Evolutionary conservation across 768 basidiomycete genomes (phyloP).

Genomic region (Piloderma croceum): DNA sequence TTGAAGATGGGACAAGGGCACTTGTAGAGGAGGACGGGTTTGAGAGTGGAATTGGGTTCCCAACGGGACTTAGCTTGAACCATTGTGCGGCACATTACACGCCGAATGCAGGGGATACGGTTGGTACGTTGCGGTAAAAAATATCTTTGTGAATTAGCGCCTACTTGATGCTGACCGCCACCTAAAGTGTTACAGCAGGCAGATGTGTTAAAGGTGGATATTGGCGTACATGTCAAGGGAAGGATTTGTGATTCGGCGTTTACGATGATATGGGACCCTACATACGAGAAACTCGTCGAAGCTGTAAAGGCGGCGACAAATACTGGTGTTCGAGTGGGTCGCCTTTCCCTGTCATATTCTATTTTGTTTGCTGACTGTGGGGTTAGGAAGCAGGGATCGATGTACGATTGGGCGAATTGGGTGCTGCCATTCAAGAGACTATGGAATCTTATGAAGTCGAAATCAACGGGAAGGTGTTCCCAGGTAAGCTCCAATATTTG

Average conservation of each 20-base stretch:
- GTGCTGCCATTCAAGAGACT: conserved; percentile 89
- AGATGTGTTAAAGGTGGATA: conserved; percentile 94
- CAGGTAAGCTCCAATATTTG: conserved; percentile 59
- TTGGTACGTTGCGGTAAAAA: conserved; percentile 44
- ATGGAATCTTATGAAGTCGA: conserved; percentile 99
- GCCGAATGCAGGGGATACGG: conserved; percentile 89
- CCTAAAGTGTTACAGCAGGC: conserved; percentile 66
- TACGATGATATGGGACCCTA: conserved; percentile 83
- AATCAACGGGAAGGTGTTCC: conserved; percentile 75
- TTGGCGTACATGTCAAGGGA: conserved; percentile 97
- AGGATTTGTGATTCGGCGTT: conserved; percentile 94
- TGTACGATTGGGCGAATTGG: conserved; percentile 87
- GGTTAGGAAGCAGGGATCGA: conserved; percentile 99
- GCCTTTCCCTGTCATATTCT: too few species aligned
- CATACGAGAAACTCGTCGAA: conserved; percentile 82
- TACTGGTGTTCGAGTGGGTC: conserved; percentile 86
- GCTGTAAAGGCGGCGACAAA: conserved; percentile 94
- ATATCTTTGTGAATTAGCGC: neutral
- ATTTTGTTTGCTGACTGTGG: too few species aligned
- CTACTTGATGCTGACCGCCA: neutral
- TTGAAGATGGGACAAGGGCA: conserved; percentile 88
- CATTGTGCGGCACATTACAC: conserved; percentile 95
- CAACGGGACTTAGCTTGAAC: conserved; percentile 91
- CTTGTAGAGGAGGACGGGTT: conserved; percentile 88
- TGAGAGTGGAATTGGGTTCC: conserved; percentile 88